Evolutionary conservation across 164 flowering plant species (phyloP), one percentile per base, ranked within the genome.

Genomic region (Magnolia sinica): DNA sequence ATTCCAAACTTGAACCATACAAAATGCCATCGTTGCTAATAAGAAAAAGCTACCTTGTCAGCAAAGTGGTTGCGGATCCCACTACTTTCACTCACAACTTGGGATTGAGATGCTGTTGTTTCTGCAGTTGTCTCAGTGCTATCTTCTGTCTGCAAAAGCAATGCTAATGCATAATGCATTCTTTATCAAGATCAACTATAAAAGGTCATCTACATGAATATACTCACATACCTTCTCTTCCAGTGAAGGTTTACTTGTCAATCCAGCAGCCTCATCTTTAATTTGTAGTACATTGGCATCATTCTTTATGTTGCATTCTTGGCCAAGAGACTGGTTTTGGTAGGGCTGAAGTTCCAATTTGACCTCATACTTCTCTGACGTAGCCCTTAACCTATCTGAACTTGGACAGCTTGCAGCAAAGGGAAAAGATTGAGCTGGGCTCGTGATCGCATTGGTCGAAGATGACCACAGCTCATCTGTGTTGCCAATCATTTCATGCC

Each of bases 381-480:
- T 37, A 76, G 37, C 79, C 77, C 76, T 82, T 61, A 82, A 27
- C 50, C 76, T 83, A 78, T 70, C 82, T 18, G 83, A 76, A 74
- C 82, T 86, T 13, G 87, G 78, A 78, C 87, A 78, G 77, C 82
- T 83, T 63, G 82, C 76, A 68, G 74, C 82, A 1, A 85, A 55
- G 51, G 83, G 82, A 50, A 81, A 58, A 45, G 80, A 85, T 81
- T 87, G 87, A 72, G 83, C 87, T 74, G 90, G 82, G 55, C 85
- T 86, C 70, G 73, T 49, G 86, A 75, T 84, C 70, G 82, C 79
- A 79, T 75, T 82, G 19, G 93, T 81, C 31, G 84, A 78, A 73
- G 93, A 83, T 71, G 92, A 91, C 78, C 86, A 79, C 64, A 91
- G 67, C 4, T 87, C 95, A 72, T 84, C 91, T 55, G 85, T 90